A percentile compares a stretch with the other conserved stretches of the same genome.
phyloP scores from a whole-genome alignment of 2,329 filamentous ascomycete species.

The Cordyceps cicadae region DNA sequence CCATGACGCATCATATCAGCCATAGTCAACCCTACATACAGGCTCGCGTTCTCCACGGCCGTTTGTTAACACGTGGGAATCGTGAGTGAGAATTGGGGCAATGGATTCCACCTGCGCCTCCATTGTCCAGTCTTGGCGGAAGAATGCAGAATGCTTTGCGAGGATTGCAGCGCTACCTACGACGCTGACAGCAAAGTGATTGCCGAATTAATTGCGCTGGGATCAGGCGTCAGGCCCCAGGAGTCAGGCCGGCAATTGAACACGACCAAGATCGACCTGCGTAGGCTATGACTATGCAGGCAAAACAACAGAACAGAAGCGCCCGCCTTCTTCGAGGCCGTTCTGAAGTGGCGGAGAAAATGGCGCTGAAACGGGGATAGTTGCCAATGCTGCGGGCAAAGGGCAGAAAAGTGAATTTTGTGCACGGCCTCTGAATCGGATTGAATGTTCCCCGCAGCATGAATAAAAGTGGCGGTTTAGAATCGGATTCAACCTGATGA shows the following conservation, averaged over 20 bases:
- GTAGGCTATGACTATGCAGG: conserved; percentile 12
- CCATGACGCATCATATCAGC: too few relatives aligned
- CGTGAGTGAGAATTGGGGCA: too few relatives aligned
- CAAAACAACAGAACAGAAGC: too few relatives aligned
- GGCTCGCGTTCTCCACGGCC: too few relatives aligned
- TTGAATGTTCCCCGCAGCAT: conserved; percentile 6
- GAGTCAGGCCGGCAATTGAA: not conserved
- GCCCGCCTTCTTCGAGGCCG: too few relatives aligned
- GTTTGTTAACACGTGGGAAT: too few relatives aligned
- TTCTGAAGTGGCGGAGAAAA: not conserved
- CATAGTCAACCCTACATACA: too few relatives aligned
- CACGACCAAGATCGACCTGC: conserved; percentile 11
- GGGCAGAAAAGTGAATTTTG: conserved; percentile 4
- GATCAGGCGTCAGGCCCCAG: conserved; percentile 8
- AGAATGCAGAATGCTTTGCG: too few relatives aligned
- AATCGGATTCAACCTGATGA: not conserved
- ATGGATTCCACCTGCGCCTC: too few relatives aligned
- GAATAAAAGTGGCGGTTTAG: not conserved
- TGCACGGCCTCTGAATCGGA: conserved; percentile 15
- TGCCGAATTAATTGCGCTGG: conserved; percentile 15
- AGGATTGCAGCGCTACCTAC: conserved; percentile 18
- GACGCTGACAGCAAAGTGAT: conserved; percentile 15
- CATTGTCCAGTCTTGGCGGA: not conserved
- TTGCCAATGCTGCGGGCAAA: conserved; percentile 6
- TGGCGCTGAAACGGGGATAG: not conserved